Percentiles rank a stretch among this genome's conserved stretches.
Conservation (phyloP, 148 eudicot species). For the Rhododendron henanense region DNA sequence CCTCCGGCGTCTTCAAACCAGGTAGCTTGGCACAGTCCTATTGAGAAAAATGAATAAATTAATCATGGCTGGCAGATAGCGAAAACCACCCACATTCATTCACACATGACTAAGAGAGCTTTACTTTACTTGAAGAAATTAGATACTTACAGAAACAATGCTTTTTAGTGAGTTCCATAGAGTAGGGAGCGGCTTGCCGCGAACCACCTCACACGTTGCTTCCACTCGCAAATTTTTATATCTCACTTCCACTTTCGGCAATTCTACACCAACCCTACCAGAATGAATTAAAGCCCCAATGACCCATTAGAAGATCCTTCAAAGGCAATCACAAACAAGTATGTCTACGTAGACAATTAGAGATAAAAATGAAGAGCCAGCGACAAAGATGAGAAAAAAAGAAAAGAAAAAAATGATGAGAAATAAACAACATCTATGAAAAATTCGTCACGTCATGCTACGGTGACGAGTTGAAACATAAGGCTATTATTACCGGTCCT, state of each 20-base stretch:
- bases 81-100: background rate
- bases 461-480: background rate
- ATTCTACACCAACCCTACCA: constrained; percentile 65
- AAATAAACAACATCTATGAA: background rate
- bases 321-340: background rate
- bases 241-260: constrained; percentile 71
- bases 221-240: constrained; percentile 57
- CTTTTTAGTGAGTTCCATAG: constrained; percentile 79
- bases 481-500: background rate
- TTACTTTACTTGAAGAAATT: background rate
- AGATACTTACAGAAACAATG: constrained; percentile 46
- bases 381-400: background rate
- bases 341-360: background rate
- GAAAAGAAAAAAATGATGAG: background rate
- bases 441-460: background rate
- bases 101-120: background rate
- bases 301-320: background rate
- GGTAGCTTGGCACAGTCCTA: constrained; percentile 32
- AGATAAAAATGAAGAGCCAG: background rate
- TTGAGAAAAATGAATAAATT: background rate
- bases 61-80: background rate
- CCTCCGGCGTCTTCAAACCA: background rate
- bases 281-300: background rate
- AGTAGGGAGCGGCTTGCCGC: constrained; percentile 86
- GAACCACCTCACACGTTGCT: constrained; percentile 67